These are phyloP conservation scores for Termitomyces sp. DNA, from an alignment of 768 basidiomycete species.

Conservation along the genomic window DNA sequence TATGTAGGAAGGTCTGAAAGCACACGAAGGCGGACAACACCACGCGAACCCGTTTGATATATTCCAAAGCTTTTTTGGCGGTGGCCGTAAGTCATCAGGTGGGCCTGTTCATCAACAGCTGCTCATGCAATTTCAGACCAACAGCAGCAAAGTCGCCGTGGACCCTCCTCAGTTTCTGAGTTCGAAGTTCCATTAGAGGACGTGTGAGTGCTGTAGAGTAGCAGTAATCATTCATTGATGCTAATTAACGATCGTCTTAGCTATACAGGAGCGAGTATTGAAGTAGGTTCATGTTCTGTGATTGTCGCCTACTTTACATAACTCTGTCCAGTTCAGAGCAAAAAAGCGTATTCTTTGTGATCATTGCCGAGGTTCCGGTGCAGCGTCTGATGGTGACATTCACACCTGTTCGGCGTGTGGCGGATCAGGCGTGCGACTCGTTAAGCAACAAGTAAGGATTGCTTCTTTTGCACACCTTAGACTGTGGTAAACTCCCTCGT, in stretches of 20 bases:
- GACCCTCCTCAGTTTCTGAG: slow-evolving; percentile 71
- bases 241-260: slow-evolving; percentile 24
- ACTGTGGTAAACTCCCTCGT: not conserved
- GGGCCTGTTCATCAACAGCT: not conserved
- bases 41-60: slow-evolving; percentile 90
- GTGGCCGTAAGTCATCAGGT: slow-evolving; percentile 51
- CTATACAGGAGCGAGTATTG: slow-evolving; percentile 82
- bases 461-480: not conserved
- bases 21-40: slow-evolving; percentile 82
- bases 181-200: slow-evolving; percentile 86
- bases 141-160: slow-evolving; percentile 64
- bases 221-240: not conserved
- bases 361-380: slow-evolving; percentile 94
- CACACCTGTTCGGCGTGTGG: slow-evolving; percentile 81
- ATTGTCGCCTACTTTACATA: slow-evolving; percentile 14
- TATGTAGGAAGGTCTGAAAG: slow-evolving; percentile 79
- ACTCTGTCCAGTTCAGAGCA: slow-evolving; percentile 69
- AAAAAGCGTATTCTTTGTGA: slow-evolving; percentile 92
- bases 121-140: slow-evolving; percentile 25
- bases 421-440: slow-evolving; percentile 79
- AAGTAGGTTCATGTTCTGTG: slow-evolving; percentile 39
- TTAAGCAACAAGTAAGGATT: slow-evolving; percentile 64
- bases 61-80: slow-evolving; percentile 90
- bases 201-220: slow-evolving; percentile 42
- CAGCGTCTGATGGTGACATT: slow-evolving; percentile 83